Percentiles rank a stretch among this genome's conserved stretches.
These are phyloP conservation scores for Hypoxylon fuscum DNA, from an alignment of 495 filamentous ascomycete species.

Conservation along the genomic window DNA sequence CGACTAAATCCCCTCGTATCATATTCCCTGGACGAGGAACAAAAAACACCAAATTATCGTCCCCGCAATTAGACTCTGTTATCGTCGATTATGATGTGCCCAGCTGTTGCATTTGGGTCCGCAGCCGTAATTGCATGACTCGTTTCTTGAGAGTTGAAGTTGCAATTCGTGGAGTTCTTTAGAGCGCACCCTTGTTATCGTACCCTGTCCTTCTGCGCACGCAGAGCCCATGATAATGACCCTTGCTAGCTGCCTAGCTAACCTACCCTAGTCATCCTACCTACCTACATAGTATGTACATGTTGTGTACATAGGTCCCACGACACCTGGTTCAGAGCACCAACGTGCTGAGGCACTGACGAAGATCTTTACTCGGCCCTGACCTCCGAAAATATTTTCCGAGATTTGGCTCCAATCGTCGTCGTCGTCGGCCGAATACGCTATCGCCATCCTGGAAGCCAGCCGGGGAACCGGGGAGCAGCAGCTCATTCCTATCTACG, in stretches of 20 bases:
- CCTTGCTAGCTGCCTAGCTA: constrained; percentile 30
- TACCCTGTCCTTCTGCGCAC: constrained; percentile 19
- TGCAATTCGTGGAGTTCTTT: constrained; percentile 35
- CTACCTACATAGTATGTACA: constrained; percentile 2
- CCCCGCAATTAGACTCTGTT: constrained; percentile 19
- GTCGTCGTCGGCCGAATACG: constrained; percentile 32
- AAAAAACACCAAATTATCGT: constrained; percentile 5
- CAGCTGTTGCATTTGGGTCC: constrained; percentile 25
- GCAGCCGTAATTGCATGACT: constrained; percentile 26
- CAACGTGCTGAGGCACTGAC: constrained; percentile 16
- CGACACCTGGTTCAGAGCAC: constrained; percentile 12
- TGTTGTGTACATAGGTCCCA: constrained; percentile 8
- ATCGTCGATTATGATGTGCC: constrained; percentile 33
- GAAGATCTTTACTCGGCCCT: constrained; percentile 40
- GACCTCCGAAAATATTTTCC: constrained; percentile 42
- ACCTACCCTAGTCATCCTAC: constrained; percentile 20
- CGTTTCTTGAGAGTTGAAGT: constrained; percentile 28
- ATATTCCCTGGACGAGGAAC: constrained; percentile 5
- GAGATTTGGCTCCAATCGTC: constrained; percentile 30
- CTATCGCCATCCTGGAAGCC: constrained; percentile 20
- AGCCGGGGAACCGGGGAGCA: constrained; percentile 29
- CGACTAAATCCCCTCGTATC: constrained; percentile 21
- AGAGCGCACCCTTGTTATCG: constrained; percentile 18
- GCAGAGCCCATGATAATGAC: constrained; percentile 14
- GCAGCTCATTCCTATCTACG: constrained; percentile 1